A percentile compares a stretch with the other conserved stretches of the same genome.
Evolutionary conservation across 2,329 filamentous ascomycete genomes (phyloP).

Genomic region (Orbilia quercus): DNA sequence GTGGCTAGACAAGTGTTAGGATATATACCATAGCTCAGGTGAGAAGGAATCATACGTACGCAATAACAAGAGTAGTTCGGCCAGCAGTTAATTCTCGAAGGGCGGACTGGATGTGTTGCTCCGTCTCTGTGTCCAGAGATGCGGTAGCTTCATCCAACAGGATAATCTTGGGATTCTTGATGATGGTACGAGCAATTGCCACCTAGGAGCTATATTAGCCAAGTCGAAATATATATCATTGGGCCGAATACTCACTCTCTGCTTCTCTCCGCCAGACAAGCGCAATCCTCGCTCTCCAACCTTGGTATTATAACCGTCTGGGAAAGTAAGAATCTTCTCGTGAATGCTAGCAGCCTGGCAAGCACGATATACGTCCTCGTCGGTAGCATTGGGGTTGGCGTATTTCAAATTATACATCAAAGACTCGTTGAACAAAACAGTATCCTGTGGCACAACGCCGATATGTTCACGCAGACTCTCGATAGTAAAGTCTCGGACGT

Average conservation of each 20-base stretch:
- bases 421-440: slow-evolving; percentile 91
- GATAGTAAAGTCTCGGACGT: slow-evolving; percentile 88
- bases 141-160: slow-evolving; percentile 94
- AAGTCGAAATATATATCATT: background rate
- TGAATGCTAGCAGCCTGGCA: slow-evolving; percentile 90
- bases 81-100: slow-evolving; percentile 83
- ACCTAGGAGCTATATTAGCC: slow-evolving; percentile 65
- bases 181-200: slow-evolving; percentile 89
- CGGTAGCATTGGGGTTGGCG: slow-evolving; percentile 81
- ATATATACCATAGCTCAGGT: slow-evolving; percentile 8
- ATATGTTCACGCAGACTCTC: slow-evolving; percentile 92
- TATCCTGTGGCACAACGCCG: slow-evolving; percentile 96
- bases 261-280: slow-evolving; percentile 90
- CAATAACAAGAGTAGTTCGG: slow-evolving; percentile 93
- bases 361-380: slow-evolving; percentile 83
- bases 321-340: slow-evolving; percentile 88
- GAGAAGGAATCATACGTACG: slow-evolving; percentile 68
- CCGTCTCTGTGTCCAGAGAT: slow-evolving; percentile 88
- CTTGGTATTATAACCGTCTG: slow-evolving; percentile 87
- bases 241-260: slow-evolving; percentile 67
- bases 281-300: slow-evolving; percentile 90
- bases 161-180: slow-evolving; percentile 91
- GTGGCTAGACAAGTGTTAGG: slow-evolving; percentile 67
- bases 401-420: slow-evolving; percentile 96
- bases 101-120: slow-evolving; percentile 90